phyloP scores from a whole-genome alignment of 805 yeast species.

The Barnettozyma sp. region DNA sequence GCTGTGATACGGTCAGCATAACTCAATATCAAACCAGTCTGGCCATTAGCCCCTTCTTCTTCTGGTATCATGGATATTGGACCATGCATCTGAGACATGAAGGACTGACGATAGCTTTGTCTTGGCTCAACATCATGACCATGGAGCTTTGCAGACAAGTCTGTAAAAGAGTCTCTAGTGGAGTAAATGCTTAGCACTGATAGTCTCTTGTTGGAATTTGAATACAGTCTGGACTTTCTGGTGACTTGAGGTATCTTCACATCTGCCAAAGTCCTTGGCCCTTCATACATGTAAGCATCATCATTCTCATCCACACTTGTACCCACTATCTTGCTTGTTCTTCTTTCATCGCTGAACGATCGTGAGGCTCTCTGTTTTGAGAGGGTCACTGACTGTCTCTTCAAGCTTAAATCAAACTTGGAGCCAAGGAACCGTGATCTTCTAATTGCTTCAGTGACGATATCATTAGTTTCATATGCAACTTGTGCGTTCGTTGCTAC shows the following conservation, averaged over 20 bases:
- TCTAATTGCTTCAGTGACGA: constrained; percentile 36
- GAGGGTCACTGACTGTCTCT: constrained; percentile 18
- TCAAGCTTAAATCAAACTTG: constrained; percentile 30
- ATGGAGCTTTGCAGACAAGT: constrained; percentile 42
- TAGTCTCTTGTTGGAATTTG: constrained; percentile 57
- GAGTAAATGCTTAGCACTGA: constrained; percentile 70
- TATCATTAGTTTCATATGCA: constrained; percentile 21
- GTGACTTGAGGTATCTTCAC: constrained; percentile 66
- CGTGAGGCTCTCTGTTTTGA: constrained; percentile 10
- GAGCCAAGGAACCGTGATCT: constrained; percentile 40
- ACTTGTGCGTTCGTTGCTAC: constrained; percentile 14
- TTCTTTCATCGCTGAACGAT: constrained; percentile 11
- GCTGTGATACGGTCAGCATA: constrained; percentile 34
- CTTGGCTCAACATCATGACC: constrained; percentile 7
- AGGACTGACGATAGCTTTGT: constrained; percentile 6
- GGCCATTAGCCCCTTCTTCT: constrained; percentile 18
- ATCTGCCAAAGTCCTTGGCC: constrained; percentile 50
- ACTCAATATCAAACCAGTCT: constrained; percentile 27
- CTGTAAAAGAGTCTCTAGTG: constrained; percentile 55
- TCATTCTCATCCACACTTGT: constrained; percentile 22
- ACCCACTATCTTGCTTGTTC: constrained; percentile 21
- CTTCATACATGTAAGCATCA: constrained; percentile 16
- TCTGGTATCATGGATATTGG: constrained; percentile 17
- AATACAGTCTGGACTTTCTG: constrained; percentile 56
- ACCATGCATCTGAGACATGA: constrained; percentile 7